phyloP scores from a whole-genome alignment of 768 basidiomycete genomes.

The Neoboletus brunneissimus region DNA sequence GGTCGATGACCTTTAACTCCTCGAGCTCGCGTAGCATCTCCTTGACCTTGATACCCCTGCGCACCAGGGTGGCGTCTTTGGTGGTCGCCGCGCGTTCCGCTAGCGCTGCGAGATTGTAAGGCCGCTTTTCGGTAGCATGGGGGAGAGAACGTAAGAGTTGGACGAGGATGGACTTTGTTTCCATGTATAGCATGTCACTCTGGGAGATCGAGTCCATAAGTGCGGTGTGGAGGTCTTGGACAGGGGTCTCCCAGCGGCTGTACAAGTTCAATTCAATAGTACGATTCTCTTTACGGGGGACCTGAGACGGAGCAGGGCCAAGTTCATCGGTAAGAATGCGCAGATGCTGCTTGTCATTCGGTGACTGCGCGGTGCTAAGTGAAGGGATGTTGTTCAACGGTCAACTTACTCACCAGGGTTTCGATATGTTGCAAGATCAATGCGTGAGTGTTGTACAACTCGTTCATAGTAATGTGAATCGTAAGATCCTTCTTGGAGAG shows the following conservation, averaged over 20 bases:
- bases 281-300: slow-evolving; percentile 96
- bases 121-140: slow-evolving; percentile 74
- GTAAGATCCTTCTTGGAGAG: slow-evolving; percentile 97
- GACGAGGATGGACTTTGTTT: slow-evolving; percentile 98
- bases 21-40: slow-evolving; percentile 98
- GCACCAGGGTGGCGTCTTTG: slow-evolving; percentile 92
- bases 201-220: slow-evolving; percentile 97
- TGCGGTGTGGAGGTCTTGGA: slow-evolving; percentile 95
- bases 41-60: slow-evolving; percentile 98
- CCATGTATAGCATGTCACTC: slow-evolving; percentile 99
- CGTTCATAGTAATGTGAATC: slow-evolving; percentile 98
- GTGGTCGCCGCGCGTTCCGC: slow-evolving; percentile 96
- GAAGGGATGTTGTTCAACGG: background rate
- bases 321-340: slow-evolving; percentile 97
- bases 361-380: slow-evolving; percentile 55
- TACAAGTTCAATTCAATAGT: slow-evolving; percentile 90
- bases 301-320: slow-evolving; percentile 88
- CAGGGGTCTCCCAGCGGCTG: slow-evolving; percentile 98
- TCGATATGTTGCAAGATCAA: slow-evolving; percentile 94
- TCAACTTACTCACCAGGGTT: slow-evolving; percentile 62
- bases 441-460: slow-evolving; percentile 98
- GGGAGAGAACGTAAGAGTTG: slow-evolving; percentile 96
- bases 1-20: slow-evolving; percentile 82
- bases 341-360: slow-evolving; percentile 96
- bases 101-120: slow-evolving; percentile 83